Conservation (phyloP, 2,329 filamentous ascomycete species). For the Hypoxylon sp. region DNA sequence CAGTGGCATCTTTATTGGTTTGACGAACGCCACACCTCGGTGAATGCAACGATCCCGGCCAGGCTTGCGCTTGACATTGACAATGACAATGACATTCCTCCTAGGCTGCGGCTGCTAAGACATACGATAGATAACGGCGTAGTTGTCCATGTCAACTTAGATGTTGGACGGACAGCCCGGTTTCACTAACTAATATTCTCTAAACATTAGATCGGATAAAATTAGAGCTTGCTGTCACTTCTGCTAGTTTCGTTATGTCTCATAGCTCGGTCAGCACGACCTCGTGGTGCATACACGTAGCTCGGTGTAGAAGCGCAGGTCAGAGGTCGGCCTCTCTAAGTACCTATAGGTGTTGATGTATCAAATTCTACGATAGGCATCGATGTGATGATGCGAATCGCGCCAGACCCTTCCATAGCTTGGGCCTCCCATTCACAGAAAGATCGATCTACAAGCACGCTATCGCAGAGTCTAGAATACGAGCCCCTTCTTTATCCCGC, state of each 20-base stretch:
- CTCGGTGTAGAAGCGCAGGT: too few relatives aligned
- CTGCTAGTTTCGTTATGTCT: too few relatives aligned
- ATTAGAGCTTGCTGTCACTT: constrained; percentile 12
- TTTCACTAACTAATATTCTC: background rate
- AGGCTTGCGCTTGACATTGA: too few relatives aligned
- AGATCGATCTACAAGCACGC: constrained; percentile 1
- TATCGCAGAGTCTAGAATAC: constrained; percentile 20
- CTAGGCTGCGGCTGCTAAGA: too few relatives aligned
- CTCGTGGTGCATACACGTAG: too few relatives aligned
- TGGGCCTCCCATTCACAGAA: constrained; percentile 5
- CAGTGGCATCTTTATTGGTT: constrained; percentile 25
- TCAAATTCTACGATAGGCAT: constrained; percentile 5
- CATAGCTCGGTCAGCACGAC: constrained; percentile 6
- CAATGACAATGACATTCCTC: too few relatives aligned
- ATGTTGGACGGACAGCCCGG: too few relatives aligned
- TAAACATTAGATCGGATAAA: background rate
- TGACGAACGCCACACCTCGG: constrained; percentile 31
- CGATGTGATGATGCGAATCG: constrained; percentile 10
- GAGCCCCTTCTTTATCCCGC: constrained; percentile 3
- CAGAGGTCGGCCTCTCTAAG: too few relatives aligned
- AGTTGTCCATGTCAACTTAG: constrained; percentile 18
- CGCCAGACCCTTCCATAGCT: constrained; percentile 2
- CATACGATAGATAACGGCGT: constrained; percentile 24
- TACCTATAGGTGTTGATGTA: constrained; percentile 3
- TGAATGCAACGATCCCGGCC: constrained; percentile 22